phyloP scores from a whole-genome alignment of 805 yeast species.

The Lipomyces mesembrius region DNA sequence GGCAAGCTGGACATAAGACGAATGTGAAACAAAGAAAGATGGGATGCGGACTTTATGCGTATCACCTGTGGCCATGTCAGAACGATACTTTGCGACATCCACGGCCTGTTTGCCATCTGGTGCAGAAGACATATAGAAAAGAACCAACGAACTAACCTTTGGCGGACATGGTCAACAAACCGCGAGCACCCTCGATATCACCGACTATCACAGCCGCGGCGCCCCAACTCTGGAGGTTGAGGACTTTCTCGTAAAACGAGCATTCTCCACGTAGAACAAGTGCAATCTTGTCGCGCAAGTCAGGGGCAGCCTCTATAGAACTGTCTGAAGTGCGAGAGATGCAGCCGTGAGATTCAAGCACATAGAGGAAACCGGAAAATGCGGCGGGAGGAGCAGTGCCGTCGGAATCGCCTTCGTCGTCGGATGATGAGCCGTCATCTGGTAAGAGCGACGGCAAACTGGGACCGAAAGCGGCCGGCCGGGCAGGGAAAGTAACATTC shows the following conservation, averaged over 20 bases:
- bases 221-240: conserved; percentile 51
- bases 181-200: conserved; percentile 54
- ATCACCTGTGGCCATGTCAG: conserved; percentile 39
- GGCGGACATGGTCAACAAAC: conserved; percentile 61
- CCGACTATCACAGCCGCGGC: conserved; percentile 63
- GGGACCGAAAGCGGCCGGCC: conserved; percentile 49
- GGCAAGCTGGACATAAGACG: conserved; percentile 47
- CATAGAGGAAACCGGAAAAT: conserved; percentile 39
- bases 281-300: conserved; percentile 44
- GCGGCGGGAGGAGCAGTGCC: conserved; percentile 16
- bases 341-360: conserved; percentile 40
- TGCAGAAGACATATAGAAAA: no score
- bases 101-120: no score
- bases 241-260: conserved; percentile 59
- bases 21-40: conserved; percentile 56
- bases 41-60: conserved; percentile 55
- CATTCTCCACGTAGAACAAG: conserved; percentile 57
- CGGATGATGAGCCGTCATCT: conserved; percentile 7
- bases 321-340: conserved; percentile 8
- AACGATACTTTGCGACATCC: background rate
- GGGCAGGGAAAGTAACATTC: conserved; percentile 44
- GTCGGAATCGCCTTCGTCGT: conserved; percentile 10
- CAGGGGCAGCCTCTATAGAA: conserved; percentile 33
- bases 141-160: conserved; percentile 35
- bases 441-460: conserved; percentile 21